Percentiles rank a stretch among this genome's conserved stretches.
These are phyloP conservation scores for Pythium phragmitis DNA, from an alignment of 352 stramenopile species.

Conservation along the genomic window DNA sequence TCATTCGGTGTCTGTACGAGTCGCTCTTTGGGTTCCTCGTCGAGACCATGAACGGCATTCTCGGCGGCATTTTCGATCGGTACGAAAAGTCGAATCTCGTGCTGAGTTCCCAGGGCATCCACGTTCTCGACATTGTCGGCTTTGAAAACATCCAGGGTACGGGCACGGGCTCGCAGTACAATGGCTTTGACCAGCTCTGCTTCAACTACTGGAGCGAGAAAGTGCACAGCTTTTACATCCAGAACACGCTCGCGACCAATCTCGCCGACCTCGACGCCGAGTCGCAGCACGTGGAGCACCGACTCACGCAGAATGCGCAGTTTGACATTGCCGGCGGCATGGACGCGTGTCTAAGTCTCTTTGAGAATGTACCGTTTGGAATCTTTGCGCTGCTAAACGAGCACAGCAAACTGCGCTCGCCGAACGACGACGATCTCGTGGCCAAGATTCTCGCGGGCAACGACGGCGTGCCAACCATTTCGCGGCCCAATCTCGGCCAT, in stretches of 20 bases:
- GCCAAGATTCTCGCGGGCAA: slow-evolving; percentile 77
- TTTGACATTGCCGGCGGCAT: slow-evolving; percentile 53
- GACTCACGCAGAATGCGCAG: slow-evolving; percentile 52
- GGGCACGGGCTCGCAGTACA: slow-evolving; percentile 32
- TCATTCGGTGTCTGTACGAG: slow-evolving; percentile 80
- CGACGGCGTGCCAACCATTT: slow-evolving; percentile 46
- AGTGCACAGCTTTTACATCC: slow-evolving; percentile 76
- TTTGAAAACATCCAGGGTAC: slow-evolving; percentile 57
- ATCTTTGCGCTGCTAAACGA: slow-evolving; percentile 75
- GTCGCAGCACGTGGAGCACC: slow-evolving; percentile 63
- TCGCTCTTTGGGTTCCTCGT: slow-evolving; percentile 77
- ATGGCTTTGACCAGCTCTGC: slow-evolving; percentile 78
- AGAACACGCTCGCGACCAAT: slow-evolving; percentile 69
- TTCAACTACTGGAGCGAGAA: slow-evolving; percentile 89
- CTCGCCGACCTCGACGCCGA: slow-evolving; percentile 58
- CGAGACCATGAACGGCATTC: slow-evolving; percentile 77
- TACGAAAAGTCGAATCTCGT: slow-evolving; percentile 86
- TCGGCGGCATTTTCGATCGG: slow-evolving; percentile 79
- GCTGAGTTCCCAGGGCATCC: slow-evolving; percentile 75
- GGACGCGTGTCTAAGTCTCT: slow-evolving; percentile 66
- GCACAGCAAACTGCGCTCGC: slow-evolving; percentile 57
- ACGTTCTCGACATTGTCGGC: slow-evolving; percentile 79
- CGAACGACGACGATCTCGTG: slow-evolving; percentile 79
- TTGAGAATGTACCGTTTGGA: slow-evolving; percentile 70
- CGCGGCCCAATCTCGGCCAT: slow-evolving; percentile 60